Evolutionary conservation across 116 monocot species (phyloP).

Genomic region (Phalaenopsis hybrid): DNA sequence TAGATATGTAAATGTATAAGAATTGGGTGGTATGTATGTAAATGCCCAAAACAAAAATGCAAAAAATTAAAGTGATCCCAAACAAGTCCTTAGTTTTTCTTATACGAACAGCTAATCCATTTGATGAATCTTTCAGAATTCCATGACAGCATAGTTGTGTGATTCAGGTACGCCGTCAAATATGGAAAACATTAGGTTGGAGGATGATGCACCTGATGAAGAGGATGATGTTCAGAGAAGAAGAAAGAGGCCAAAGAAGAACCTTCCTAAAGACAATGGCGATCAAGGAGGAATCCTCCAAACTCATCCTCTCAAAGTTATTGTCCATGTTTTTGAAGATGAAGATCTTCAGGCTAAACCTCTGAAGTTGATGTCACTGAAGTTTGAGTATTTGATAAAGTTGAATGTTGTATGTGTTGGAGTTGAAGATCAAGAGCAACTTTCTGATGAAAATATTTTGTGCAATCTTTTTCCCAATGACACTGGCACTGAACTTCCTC

Average conservation of each 20-base stretch:
- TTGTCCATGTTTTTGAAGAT: slow-evolving; percentile 67
- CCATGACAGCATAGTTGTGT: background rate
- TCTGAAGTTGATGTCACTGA: slow-evolving; percentile 49
- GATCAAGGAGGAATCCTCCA: slow-evolving; percentile 41
- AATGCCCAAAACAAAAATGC: too few species aligned
- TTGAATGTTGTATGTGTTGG: slow-evolving; percentile 92
- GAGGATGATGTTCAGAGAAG: slow-evolving; percentile 87
- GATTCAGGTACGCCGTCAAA: slow-evolving; percentile 35
- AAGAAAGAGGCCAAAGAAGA: slow-evolving; percentile 74
- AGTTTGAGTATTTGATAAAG: slow-evolving; percentile 86
- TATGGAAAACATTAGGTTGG: slow-evolving; percentile 44
- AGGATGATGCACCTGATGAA: slow-evolving; percentile 83
- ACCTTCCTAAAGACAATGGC: slow-evolving; percentile 33
- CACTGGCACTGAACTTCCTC: slow-evolving; percentile 76
- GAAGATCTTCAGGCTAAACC: slow-evolving; percentile 36
- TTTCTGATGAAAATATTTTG: slow-evolving; percentile 49
- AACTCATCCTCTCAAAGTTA: slow-evolving; percentile 75
- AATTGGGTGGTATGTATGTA: too few species aligned
- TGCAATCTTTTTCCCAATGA: slow-evolving; percentile 97
- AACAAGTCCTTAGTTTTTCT: background rate
- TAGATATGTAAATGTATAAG: too few species aligned
- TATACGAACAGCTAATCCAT: background rate
- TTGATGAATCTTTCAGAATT: background rate
- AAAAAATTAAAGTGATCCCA: too few species aligned
- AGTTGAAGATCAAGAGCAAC: slow-evolving; percentile 58